Base-by-base conservation (phyloP, 345 rosid species). In the Limnanthes douglasii region DNA sequence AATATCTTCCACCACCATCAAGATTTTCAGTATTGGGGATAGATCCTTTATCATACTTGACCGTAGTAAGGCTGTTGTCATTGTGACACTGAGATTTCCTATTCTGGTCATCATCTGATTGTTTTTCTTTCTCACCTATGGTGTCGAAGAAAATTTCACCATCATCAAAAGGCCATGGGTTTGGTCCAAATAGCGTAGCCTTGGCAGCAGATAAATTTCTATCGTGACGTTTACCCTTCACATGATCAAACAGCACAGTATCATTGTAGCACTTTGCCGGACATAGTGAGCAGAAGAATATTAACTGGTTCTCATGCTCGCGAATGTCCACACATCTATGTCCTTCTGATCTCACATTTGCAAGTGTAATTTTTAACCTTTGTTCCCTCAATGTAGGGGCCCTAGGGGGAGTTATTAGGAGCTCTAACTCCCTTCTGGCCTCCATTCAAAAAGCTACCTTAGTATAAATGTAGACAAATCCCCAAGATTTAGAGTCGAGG, bases 91-190 rank as follows among this genome's bases (percentile, higher is more conserved):
- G 54, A 48, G 52, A 68, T 63, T 68, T 39, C 39, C 49, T 23
- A 35, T 6, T 16, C 28, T 45, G 46, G 36, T 35, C 29, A 10
- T 5, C 21, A 46, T 43, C 24, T 4, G 11, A 46, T 14, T 44
- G 15, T 20, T 37, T 57, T 31, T 56, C 61, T 39, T 54, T 66
- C 15, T 48, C 48, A 33, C 61, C 73, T 8, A 18, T 52, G 6
- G 69, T 60, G 31, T 68, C 70, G 54, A 84, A 90, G 74, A 84
- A 90, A 46, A 72, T 61, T 35, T 84, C 63, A 21, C 96, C 96
- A 21, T 90, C 96, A 34, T 56, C 73, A 20, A 90, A 84, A 25
- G 98, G 98, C 94, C 96, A 80, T 0, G 96, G 94, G 21, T 80
- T 90, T 1, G 62, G 60, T 32, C 66, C 66, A 43, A 80, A 45